A percentile compares a stretch with the other conserved stretches of the same genome.
Evolutionary conservation across 23 red algal species (phyloP).

Genomic region (Gracilaria domingensis): DNA sequence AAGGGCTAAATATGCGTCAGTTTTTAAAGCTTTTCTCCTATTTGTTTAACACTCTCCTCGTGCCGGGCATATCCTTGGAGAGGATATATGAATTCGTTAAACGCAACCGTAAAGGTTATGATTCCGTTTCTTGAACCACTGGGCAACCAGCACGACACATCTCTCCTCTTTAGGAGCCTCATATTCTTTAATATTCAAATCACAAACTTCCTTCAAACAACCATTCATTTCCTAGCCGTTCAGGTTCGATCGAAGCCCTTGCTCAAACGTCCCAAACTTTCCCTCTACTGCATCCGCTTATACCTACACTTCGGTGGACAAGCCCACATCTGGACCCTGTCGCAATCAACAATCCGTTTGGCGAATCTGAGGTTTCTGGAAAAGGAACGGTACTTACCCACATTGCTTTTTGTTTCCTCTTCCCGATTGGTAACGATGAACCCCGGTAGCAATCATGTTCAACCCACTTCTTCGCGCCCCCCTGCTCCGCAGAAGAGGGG

Average conservation of each 20-base stretch:
- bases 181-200: conserved; percentile 8
- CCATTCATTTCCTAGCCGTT: background rate
- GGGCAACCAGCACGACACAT: background rate
- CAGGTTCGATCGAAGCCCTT: background rate
- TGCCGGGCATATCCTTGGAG: background rate
- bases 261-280: background rate
- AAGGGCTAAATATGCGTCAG: background rate
- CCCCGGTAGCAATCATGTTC: background rate
- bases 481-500: conserved; percentile 9
- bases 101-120: background rate
- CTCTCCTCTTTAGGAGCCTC: background rate
- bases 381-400: conserved; percentile 3
- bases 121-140: background rate
- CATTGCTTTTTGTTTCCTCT: background rate
- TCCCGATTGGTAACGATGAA: conserved; percentile 2
- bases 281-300: background rate
- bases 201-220: background rate
- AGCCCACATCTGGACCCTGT: background rate
- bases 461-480: conserved; percentile 10
- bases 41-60: background rate
- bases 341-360: background rate
- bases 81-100: background rate
- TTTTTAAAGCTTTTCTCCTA: too few relatives aligned
- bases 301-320: background rate
- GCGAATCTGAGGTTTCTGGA: background rate